Percentiles rank a stretch among this genome's conserved stretches.
Conservation (phyloP, 2,329 filamentous ascomycete genomes). For the Coleophoma cylindrospora region DNA sequence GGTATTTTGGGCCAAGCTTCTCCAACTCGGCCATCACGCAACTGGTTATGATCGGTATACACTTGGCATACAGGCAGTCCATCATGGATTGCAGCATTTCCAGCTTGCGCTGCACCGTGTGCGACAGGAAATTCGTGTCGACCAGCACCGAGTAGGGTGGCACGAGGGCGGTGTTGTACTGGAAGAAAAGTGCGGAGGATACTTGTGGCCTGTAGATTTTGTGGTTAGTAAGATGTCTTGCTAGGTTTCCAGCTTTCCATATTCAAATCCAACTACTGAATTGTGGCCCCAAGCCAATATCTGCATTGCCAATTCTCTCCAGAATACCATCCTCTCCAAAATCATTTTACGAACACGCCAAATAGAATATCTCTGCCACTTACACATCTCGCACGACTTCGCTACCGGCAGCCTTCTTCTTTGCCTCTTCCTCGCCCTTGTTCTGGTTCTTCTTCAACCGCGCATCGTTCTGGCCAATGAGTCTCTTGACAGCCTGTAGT, state of each 20-base stretch:
- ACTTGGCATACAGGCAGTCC: slow-evolving; percentile 90
- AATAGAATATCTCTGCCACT: slow-evolving; percentile 12
- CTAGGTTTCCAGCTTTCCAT: not conserved
- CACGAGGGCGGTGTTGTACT: slow-evolving; percentile 74
- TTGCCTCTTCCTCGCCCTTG: slow-evolving; percentile 57
- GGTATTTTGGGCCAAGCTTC: slow-evolving; percentile 83
- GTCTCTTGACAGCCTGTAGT: slow-evolving; percentile 57
- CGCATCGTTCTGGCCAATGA: slow-evolving; percentile 77
- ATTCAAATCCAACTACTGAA: not conserved
- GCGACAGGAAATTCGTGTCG: slow-evolving; percentile 87
- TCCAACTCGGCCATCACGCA: slow-evolving; percentile 83
- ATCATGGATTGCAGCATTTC: slow-evolving; percentile 85
- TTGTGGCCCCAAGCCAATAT: not conserved
- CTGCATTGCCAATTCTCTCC: too few relatives aligned
- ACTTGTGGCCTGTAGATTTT: slow-evolving; percentile 57
- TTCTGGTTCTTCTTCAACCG: slow-evolving; percentile 76
- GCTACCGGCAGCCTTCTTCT: slow-evolving; percentile 46
- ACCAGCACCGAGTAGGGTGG: slow-evolving; percentile 51
- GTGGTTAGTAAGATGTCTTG: slow-evolving; percentile 1
- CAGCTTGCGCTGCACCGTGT: slow-evolving; percentile 87
- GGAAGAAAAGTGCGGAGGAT: slow-evolving; percentile 80
- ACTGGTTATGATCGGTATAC: slow-evolving; percentile 79
- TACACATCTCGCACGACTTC: slow-evolving; percentile 72
- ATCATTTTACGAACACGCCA: too few relatives aligned
- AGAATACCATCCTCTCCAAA: too few relatives aligned